A percentile compares a stretch with the other conserved stretches of the same genome.
These are phyloP conservation scores for Drosera capensis DNA, from an alignment of 148 eudicot species.

Conservation along the genomic window DNA sequence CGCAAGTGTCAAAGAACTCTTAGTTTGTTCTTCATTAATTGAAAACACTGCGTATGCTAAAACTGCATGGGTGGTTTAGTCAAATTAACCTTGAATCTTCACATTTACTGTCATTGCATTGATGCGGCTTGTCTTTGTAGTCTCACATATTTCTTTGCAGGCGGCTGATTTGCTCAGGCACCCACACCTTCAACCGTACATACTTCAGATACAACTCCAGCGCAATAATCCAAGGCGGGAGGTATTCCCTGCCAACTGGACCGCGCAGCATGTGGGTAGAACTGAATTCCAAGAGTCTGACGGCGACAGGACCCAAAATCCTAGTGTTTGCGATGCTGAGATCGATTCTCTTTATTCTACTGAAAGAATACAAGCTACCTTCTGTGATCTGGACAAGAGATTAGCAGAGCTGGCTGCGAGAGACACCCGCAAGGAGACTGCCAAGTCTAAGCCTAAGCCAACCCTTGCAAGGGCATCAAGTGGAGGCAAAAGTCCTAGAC, in stretches of 20 bases:
- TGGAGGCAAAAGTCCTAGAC: constrained; percentile 20
- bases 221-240: constrained; percentile 49
- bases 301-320: constrained; percentile 59
- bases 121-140: no score
- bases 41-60: no score
- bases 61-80: no score
- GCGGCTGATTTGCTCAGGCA: constrained; percentile 86
- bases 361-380: constrained; percentile 22
- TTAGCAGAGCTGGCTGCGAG: constrained; percentile 31
- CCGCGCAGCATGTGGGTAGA: constrained; percentile 43
- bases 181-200: constrained; percentile 75
- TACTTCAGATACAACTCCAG: constrained; percentile 58
- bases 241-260: constrained; percentile 43
- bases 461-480: constrained; percentile 32
- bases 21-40: no score
- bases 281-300: constrained; percentile 52
- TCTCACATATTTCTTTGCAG: constrained; percentile 29
- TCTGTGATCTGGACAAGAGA: constrained; percentile 27
- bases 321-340: constrained; percentile 56
- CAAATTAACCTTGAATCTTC: no score
- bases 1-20: no score
- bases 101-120: no score
- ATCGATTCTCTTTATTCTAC: constrained; percentile 31
- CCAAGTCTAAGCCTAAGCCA: constrained; percentile 17
- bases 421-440: constrained; percentile 19